Base-by-base conservation (phyloP, 2,329 filamentous ascomycete genomes). In the Aureobasidium sp. region DNA sequence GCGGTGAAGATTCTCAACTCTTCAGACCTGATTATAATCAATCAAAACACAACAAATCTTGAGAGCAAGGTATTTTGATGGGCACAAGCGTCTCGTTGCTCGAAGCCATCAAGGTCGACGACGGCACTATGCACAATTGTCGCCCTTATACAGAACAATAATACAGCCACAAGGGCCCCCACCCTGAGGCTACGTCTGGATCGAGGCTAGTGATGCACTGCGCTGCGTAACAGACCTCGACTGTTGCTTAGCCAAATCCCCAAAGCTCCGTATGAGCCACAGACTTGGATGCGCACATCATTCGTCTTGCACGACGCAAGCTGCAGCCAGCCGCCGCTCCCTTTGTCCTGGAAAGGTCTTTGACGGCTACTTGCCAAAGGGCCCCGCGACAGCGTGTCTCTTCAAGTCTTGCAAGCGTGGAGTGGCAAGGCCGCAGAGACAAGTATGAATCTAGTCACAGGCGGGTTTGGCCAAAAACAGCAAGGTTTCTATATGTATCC, bases 281-380 rank as follows among this genome's bases (percentile, higher is more conserved):
- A 17, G 55, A 29, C 29, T 58, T 58, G 55, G 55, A 37, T 45
- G 41, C 27, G 41, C 41, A 42, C 55, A 39, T 45, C 27, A 45
- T 44, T 44, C 41, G 39, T 45, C 53, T 55, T 56, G 53, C 41
- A 56, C 53, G 27, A 56, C 29, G 55, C 55, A 48, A 58, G 53
- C 42, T 48, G 55, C 55, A 47, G 55, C 55, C 55, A 57, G 36
- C 53, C 53, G 53, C 15, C 14, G 25, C 17, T 37, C 17, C 55
- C 55, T 58, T 58, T 58, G 55, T 58, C 42, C 52, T 39, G 42
- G 42, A 11, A 58, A 37, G 29, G 37, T 31, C 55, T 37, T 48
- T 58, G 41, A 48, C 55, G 55, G 55, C 42, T 37, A 15, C 31
- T 25, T 39, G 42, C n/a, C 15, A 58, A 14, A n/a, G 8, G 15